A percentile compares a stretch with the other conserved stretches of the same genome.
Conservation (phyloP, 73 alveolate genomes). For the Paramecium bursaria region DNA sequence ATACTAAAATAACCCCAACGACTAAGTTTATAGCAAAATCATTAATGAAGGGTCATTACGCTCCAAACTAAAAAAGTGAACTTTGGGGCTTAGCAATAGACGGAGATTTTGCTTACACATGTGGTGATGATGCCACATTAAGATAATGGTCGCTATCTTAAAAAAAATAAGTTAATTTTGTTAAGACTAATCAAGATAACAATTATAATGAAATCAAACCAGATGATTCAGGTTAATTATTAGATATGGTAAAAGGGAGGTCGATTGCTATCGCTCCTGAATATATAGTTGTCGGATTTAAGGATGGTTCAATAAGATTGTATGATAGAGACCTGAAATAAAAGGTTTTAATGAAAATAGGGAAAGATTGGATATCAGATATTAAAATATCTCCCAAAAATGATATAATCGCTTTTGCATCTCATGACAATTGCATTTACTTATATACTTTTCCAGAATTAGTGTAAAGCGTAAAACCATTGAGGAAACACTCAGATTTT, state of each 20-base stretch:
- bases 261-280: constrained; percentile 86
- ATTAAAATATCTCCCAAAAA: background rate
- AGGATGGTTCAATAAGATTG: constrained; percentile 92
- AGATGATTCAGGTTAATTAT: constrained; percentile 21
- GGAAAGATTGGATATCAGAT: constrained; percentile 53
- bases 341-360: constrained; percentile 1
- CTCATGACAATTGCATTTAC: constrained; percentile 78
- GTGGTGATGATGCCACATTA: constrained; percentile 82
- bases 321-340: constrained; percentile 74
- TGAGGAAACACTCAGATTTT: constrained; percentile 84
- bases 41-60: constrained; percentile 68
- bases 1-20: background rate
- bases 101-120: constrained; percentile 59
- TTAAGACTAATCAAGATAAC: constrained; percentile 53
- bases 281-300: constrained; percentile 93
- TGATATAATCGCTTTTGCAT: constrained; percentile 18
- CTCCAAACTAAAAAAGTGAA: constrained; percentile 69
- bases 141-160: constrained; percentile 73
- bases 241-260: constrained; percentile 76
- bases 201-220: constrained; percentile 56
- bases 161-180: constrained; percentile 51
- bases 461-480: constrained; percentile 55
- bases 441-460: constrained; percentile 71
- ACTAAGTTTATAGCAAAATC: constrained; percentile 1
- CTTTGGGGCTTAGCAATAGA: constrained; percentile 81